Evolutionary conservation across 2,329 filamentous ascomycete genomes (phyloP).

Genomic region (Ophiostoma quercus): DNA sequence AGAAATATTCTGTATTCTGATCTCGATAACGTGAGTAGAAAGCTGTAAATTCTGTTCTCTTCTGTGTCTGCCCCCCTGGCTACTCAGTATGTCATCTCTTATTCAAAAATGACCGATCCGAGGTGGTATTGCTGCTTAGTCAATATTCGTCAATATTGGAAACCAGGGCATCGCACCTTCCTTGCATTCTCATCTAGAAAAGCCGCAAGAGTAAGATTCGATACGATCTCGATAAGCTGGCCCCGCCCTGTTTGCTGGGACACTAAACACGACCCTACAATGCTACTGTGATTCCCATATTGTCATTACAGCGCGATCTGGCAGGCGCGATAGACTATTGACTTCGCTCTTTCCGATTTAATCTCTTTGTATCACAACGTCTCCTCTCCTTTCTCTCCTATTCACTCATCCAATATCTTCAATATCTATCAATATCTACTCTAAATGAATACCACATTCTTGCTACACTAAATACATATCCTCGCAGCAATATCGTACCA

Average conservation of each 20-base stretch:
- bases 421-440: not conserved
- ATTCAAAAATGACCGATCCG: not conserved
- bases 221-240: conserved; percentile 15
- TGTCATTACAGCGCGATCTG: not conserved
- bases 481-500: conserved; percentile 2
- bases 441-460: not conserved
- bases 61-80: not conserved
- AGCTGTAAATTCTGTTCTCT: too few relatives aligned
- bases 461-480: not conserved
- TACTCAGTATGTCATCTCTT: not conserved
- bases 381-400: not conserved
- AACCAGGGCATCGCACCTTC: not conserved
- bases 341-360: conserved; percentile 1
- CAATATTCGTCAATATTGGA: not conserved
- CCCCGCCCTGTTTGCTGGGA: conserved; percentile 5
- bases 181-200: not conserved
- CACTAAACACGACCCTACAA: not conserved
- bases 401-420: not conserved
- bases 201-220: not conserved
- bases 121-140: not conserved
- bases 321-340: not conserved
- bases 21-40: not conserved
- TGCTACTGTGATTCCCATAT: not conserved
- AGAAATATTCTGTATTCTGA: not conserved
- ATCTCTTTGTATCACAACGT: not conserved